Evolutionary conservation across 306 rosid species (phyloP).

Genomic region (Casuarina equisetifolia): DNA sequence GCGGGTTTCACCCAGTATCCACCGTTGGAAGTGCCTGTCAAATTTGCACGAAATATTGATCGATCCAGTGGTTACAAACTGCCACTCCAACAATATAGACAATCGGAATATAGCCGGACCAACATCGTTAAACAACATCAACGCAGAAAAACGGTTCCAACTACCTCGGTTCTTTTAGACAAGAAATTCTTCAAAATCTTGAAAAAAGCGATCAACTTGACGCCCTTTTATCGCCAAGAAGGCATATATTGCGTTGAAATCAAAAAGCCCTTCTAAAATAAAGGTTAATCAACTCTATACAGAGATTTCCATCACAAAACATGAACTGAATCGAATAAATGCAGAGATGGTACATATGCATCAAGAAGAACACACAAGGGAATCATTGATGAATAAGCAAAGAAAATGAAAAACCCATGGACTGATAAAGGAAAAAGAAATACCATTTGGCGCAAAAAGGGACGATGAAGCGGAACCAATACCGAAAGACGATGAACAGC

Average conservation of each 20-base stretch:
- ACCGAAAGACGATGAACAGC: constrained; percentile 7
- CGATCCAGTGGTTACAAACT: neutral
- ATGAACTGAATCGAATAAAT: neutral
- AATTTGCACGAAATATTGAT: neutral
- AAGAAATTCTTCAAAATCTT: neutral
- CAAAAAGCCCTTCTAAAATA: neutral
- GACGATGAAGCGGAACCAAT: constrained; percentile 7
- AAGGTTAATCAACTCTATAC: neutral
- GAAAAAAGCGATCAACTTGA: neutral
- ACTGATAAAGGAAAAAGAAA: constrained; percentile 8
- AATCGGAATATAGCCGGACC: neutral
- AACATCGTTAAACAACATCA: neutral
- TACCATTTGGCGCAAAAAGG: constrained; percentile 28
- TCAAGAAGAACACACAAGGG: neutral
- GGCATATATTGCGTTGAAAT: neutral
- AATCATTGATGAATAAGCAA: neutral
- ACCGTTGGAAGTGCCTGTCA: neutral
- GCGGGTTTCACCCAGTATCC: neutral
- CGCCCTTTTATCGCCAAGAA: neutral
- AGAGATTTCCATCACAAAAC: neutral
- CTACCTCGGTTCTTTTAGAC: neutral
- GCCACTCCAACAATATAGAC: neutral
- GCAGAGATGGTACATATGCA: neutral
- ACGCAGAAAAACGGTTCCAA: too few relatives aligned
- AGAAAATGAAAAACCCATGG: neutral